Conservation (phyloP, 352 stramenopile species). For the Thalassiosira pacifica region DNA sequence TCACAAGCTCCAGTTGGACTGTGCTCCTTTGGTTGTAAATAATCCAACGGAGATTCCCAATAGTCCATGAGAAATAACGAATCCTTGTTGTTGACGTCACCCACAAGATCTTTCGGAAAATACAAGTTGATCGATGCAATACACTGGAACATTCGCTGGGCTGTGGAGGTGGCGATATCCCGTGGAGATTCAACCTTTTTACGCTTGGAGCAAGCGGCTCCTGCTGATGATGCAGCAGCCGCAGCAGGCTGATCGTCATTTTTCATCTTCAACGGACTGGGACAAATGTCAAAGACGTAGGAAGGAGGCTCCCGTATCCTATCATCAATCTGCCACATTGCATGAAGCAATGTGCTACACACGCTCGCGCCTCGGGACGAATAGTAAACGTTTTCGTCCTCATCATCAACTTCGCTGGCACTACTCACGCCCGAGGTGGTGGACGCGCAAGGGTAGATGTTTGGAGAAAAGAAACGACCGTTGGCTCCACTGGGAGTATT, state of each 20-base stretch:
- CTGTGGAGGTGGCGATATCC: constrained; percentile 5
- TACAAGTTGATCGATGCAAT: constrained; percentile 54
- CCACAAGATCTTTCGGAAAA: constrained; percentile 48
- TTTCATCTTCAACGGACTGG: too few species aligned
- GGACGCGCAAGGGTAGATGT: constrained; percentile 69
- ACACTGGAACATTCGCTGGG: constrained; percentile 53
- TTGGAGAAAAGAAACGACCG: constrained; percentile 21
- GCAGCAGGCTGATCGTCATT: constrained; percentile 19
- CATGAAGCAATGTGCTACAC: constrained; percentile 78
- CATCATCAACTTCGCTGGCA: constrained; percentile 68
- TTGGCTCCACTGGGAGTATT: too few species aligned
- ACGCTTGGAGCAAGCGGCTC: constrained; percentile 13
- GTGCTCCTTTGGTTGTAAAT: constrained; percentile 37
- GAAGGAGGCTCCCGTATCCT: constrained; percentile 74
- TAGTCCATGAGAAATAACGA: constrained; percentile 48
- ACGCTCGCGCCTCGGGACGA: constrained; percentile 73
- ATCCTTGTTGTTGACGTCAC: constrained; percentile 38
- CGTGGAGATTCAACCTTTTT: constrained; percentile 23
- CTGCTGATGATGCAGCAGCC: too few species aligned
- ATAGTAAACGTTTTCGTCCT: constrained; percentile 79
- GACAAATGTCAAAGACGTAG: constrained; percentile 67
- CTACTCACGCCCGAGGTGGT: constrained; percentile 60
- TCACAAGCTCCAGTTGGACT: constrained; percentile 12
- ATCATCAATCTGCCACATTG: constrained; percentile 83
- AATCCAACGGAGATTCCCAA: constrained; percentile 63